phyloP scores from a whole-genome alignment of 345 rosid genomes.

The Salix purpurea region DNA sequence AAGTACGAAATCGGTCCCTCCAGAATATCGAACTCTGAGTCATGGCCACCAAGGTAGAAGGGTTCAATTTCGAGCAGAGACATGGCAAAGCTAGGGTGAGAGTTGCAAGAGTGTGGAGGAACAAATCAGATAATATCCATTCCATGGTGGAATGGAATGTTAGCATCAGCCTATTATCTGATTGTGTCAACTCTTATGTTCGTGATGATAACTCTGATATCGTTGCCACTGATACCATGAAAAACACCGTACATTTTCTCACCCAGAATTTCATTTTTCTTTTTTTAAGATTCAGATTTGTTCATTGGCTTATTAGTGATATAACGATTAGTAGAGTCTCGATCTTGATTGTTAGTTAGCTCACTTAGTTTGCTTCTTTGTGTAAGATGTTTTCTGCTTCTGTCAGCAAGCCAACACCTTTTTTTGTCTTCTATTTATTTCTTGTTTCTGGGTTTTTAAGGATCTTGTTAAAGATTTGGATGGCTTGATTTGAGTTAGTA shows the following conservation, averaged over 20 bases:
- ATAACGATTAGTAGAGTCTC: no score
- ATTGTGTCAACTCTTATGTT: slow-evolving; percentile 61
- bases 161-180: slow-evolving; percentile 65
- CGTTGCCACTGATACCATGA: slow-evolving; percentile 96
- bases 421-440: no score
- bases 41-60: slow-evolving; percentile 55
- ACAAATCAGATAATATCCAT: slow-evolving; percentile 40
- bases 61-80: slow-evolving; percentile 67
- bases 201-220: slow-evolving; percentile 72
- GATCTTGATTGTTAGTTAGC: no score
- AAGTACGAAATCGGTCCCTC: no score
- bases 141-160: slow-evolving; percentile 81
- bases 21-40: not conserved
- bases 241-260: slow-evolving; percentile 56
- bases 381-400: no score
- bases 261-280: not conserved
- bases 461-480: no score
- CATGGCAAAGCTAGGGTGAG: slow-evolving; percentile 86
- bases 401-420: no score
- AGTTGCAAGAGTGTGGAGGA: slow-evolving; percentile 81
- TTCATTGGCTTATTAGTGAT: not conserved
- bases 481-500: no score
- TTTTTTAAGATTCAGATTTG: not conserved
- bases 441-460: no score
- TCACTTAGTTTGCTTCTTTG: no score